Conservation (phyloP, 176 grass and related monocot genomes). For the Elaeis guineensis region DNA sequence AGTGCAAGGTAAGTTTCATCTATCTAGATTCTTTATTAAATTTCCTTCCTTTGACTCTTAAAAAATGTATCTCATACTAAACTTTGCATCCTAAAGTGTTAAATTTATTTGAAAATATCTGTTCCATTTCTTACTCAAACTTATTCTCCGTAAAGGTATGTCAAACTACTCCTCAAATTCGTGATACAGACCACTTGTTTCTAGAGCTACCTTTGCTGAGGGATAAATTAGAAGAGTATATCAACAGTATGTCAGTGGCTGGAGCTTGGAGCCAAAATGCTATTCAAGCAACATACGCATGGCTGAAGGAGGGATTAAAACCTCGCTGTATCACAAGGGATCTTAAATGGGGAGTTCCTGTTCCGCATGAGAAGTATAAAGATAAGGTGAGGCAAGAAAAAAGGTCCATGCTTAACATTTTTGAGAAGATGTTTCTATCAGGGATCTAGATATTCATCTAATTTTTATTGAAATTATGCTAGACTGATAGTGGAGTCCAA, state of each 20-base stretch:
- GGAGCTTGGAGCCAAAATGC: constrained; percentile 98
- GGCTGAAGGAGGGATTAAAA: constrained; percentile 96
- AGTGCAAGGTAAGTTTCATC: constrained; percentile 66
- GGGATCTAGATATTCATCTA: no score
- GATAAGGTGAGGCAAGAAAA: constrained; percentile 52
- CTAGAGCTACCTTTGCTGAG: constrained; percentile 84
- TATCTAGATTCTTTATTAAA: no score
- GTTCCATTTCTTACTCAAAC: no score
- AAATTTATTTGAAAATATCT: no score
- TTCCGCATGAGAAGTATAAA: constrained; percentile 91
- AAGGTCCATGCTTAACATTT: not conserved
- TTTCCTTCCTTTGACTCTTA: not conserved
- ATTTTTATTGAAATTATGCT: not conserved
- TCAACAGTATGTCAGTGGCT: constrained; percentile 71
- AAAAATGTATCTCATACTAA: not conserved
- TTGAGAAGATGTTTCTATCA: no score
- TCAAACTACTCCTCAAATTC: constrained; percentile 56
- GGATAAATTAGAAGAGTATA: constrained; percentile 77
- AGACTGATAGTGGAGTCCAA: constrained; percentile 3
- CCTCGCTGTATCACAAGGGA: constrained; percentile 90
- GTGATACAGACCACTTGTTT: constrained; percentile 95
- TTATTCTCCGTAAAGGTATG: constrained; percentile 42
- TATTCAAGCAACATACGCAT: constrained; percentile 92
- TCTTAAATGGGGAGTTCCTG: constrained; percentile 98
- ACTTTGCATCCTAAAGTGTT: not conserved